Conservation (phyloP, 495 filamentous ascomycete genomes). For the Evansstolkia leycettana region DNA sequence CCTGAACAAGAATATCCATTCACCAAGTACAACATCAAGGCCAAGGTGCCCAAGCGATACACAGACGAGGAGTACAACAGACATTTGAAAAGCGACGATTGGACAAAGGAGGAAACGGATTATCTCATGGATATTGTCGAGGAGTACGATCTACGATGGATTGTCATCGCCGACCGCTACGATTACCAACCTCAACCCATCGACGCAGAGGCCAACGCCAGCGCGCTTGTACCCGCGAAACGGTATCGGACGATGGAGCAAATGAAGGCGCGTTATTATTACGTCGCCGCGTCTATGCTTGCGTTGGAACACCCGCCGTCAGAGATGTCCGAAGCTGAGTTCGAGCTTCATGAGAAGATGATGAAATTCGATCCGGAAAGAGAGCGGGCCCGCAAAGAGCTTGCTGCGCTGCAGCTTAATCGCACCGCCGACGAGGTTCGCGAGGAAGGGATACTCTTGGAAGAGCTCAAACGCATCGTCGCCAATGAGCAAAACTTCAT, state of each 20-base stretch:
- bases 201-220: conserved; percentile 24
- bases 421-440: conserved; percentile 77
- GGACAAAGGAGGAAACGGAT: conserved; percentile 87
- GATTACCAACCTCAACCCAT: conserved; percentile 47
- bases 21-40: conserved; percentile 73
- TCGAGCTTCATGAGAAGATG: conserved; percentile 69
- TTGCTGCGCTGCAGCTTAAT: conserved; percentile 64
- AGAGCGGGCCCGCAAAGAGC: conserved; percentile 69
- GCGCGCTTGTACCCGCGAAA: conserved; percentile 28
- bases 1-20: conserved; percentile 36
- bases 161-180: conserved; percentile 88
- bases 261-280: conserved; percentile 83
- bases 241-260: conserved; percentile 65
- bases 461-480: conserved; percentile 83
- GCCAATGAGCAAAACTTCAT: conserved; percentile 69
- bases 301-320: conserved; percentile 67
- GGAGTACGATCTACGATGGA: conserved; percentile 77
- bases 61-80: conserved; percentile 75
- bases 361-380: conserved; percentile 67
- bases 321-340: conserved; percentile 76
- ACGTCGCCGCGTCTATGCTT: conserved; percentile 73
- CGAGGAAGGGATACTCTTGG: conserved; percentile 79
- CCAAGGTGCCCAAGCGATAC: conserved; percentile 58
- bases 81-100: conserved; percentile 59
- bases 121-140: conserved; percentile 64